phyloP scores from a whole-genome alignment of 2,329 filamentous ascomycete genomes.

The Plectosphaerella sp. region DNA sequence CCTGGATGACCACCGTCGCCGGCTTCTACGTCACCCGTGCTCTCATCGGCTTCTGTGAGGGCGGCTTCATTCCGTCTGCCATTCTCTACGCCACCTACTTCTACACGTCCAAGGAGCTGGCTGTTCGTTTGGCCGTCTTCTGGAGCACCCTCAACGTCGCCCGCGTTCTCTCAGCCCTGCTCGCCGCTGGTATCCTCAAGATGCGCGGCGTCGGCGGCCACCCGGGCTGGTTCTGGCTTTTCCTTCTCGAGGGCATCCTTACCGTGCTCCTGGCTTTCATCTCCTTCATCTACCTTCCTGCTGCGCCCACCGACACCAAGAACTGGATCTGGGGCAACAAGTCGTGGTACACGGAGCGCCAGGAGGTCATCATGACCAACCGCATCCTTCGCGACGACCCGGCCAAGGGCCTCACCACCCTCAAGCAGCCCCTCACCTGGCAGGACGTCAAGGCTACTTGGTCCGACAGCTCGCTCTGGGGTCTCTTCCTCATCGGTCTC shows the following conservation, averaged over 20 bases:
- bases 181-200: slow-evolving; percentile 41
- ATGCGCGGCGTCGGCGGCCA: slow-evolving; percentile 43
- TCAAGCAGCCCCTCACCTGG: slow-evolving; percentile 37
- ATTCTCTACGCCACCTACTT: slow-evolving; percentile 69
- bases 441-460: slow-evolving; percentile 38
- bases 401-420: slow-evolving; percentile 43
- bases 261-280: slow-evolving; percentile 49
- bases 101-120: slow-evolving; percentile 65
- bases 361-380: slow-evolving; percentile 69
- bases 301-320: slow-evolving; percentile 62
- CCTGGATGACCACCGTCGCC: slow-evolving; percentile 42
- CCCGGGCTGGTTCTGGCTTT: slow-evolving; percentile 53
- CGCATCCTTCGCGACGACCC: slow-evolving; percentile 49
- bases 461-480: slow-evolving; percentile 43
- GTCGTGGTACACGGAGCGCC: slow-evolving; percentile 61
- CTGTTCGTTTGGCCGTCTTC: slow-evolving; percentile 62
- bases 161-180: slow-evolving; percentile 40
- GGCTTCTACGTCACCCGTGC: slow-evolving; percentile 47
- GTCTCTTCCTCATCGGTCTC: slow-evolving; percentile 44
- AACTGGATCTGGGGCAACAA: slow-evolving; percentile 55
- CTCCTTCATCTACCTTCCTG: slow-evolving; percentile 56
- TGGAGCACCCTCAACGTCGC: slow-evolving; percentile 51
- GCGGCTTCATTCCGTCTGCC: slow-evolving; percentile 54
- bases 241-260: slow-evolving; percentile 34
- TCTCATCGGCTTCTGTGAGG: slow-evolving; percentile 48